A percentile compares a stretch with the other conserved stretches of the same genome.
Evolutionary conservation across 768 basidiomycete species (phyloP).

Genomic region (Harrya chromipes): DNA sequence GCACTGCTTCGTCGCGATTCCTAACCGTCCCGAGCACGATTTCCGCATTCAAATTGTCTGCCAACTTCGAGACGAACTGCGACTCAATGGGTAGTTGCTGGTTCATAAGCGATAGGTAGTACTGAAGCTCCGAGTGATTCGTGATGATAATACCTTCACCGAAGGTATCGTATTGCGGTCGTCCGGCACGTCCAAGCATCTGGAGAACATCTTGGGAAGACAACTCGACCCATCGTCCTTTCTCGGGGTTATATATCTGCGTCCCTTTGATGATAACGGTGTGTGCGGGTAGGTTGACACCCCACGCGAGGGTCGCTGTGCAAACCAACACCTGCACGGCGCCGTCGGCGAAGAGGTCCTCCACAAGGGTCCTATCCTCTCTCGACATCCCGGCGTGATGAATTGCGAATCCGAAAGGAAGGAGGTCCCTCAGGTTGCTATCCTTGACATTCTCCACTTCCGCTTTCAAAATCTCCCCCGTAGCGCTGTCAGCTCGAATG

Average conservation of each 20-base stretch:
- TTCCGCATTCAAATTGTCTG: slow-evolving; percentile 94
- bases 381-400: slow-evolving; percentile 97
- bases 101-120: slow-evolving; percentile 90
- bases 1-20: slow-evolving; percentile 91
- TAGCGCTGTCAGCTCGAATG: slow-evolving; percentile 89
- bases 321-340: slow-evolving; percentile 93
- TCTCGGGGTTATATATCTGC: slow-evolving; percentile 98
- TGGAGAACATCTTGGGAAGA: slow-evolving; percentile 96
- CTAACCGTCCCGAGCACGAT: slow-evolving; percentile 89
- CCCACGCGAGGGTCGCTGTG: slow-evolving; percentile 98
- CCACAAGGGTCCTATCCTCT: slow-evolving; percentile 87
- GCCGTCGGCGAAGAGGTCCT: slow-evolving; percentile 91
- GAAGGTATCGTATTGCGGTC: slow-evolving; percentile 95
- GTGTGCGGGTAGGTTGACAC: slow-evolving; percentile 97
- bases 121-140: slow-evolving; percentile 92
- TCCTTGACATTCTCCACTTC: slow-evolving; percentile 86
- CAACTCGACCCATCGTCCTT: slow-evolving; percentile 95
- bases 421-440: slow-evolving; percentile 75
- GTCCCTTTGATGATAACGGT: slow-evolving; percentile 99
- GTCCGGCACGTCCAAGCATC: slow-evolving; percentile 97
- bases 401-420: slow-evolving; percentile 96
- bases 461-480: slow-evolving; percentile 82
- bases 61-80: slow-evolving; percentile 84
- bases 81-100: slow-evolving; percentile 96
- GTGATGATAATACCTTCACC: slow-evolving; percentile 98